phyloP scores from a whole-genome alignment of 768 basidiomycete species.

The Russula compacta region DNA sequence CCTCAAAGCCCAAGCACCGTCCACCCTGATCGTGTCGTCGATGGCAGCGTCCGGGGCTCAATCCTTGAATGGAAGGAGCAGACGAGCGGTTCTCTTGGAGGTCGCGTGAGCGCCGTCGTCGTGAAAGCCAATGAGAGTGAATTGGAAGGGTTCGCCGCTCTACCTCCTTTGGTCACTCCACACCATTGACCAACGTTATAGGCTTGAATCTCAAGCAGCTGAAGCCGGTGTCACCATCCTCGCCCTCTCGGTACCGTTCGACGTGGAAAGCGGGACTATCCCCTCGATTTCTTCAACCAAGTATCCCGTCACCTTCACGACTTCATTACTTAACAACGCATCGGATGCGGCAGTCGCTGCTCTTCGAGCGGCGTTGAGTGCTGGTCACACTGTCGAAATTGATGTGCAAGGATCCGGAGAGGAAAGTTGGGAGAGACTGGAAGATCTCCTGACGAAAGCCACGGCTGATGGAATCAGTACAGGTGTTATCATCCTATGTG shows the following conservation, averaged over 20 bases:
- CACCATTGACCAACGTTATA: not conserved
- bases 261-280: conserved; percentile 39
- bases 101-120: conserved; percentile 47
- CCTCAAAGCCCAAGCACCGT: conserved; percentile 60
- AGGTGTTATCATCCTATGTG: conserved; percentile 61
- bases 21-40: conserved; percentile 54
- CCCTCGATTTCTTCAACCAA: conserved; percentile 31
- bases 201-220: conserved; percentile 18
- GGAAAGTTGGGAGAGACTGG: conserved; percentile 53
- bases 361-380: conserved; percentile 56
- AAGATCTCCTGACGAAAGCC: conserved; percentile 63
- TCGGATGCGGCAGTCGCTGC: conserved; percentile 44
- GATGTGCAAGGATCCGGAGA: conserved; percentile 50
- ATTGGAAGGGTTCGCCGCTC: conserved; percentile 37
- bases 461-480: conserved; percentile 29
- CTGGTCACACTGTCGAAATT: conserved; percentile 59
- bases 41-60: conserved; percentile 50
- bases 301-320: conserved; percentile 43
- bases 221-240: conserved; percentile 28
- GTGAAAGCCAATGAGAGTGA: conserved; percentile 5
- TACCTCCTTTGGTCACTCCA: not conserved
- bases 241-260: conserved; percentile 54
- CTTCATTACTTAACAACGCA: conserved; percentile 40
- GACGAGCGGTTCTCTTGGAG: conserved; percentile 36
- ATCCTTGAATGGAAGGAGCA: conserved; percentile 46